A percentile compares a stretch with the other conserved stretches of the same genome.
phyloP scores from a whole-genome alignment of 2,329 filamentous ascomycete genomes.

The Colletotrichum nymphaeae region DNA sequence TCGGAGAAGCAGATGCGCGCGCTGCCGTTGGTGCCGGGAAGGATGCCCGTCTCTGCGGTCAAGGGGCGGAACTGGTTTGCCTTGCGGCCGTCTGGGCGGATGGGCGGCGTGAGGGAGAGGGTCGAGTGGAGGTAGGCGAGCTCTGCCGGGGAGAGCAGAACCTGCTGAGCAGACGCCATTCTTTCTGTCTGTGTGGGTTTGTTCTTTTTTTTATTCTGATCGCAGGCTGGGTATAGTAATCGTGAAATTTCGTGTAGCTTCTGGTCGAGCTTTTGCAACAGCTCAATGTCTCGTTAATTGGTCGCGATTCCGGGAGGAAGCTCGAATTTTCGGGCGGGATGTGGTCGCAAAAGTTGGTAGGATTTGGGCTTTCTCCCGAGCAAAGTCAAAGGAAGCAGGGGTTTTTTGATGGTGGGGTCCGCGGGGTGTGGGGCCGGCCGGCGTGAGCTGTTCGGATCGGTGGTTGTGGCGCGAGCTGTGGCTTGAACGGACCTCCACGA shows the following conservation, averaged over 20 bases:
- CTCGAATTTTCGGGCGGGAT: slow-evolving; percentile 1
- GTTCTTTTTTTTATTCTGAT: neutral
- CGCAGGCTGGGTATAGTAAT: neutral
- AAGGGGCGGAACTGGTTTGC: slow-evolving; percentile 91
- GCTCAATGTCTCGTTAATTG: neutral
- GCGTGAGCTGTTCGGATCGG: slow-evolving; percentile 31
- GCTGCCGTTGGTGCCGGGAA: slow-evolving; percentile 91
- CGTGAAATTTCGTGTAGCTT: neutral
- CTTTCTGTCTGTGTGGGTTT: neutral
- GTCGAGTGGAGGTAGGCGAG: slow-evolving; percentile 94
- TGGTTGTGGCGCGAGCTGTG: slow-evolving; percentile 7
- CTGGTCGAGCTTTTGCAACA: neutral
- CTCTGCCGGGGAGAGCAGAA: slow-evolving; percentile 92
- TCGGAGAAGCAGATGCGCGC: slow-evolving; percentile 95
- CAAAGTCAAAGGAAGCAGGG: slow-evolving; percentile 22
- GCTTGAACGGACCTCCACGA: neutral
- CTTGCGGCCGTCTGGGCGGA: slow-evolving; percentile 87
- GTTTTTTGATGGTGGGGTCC: slow-evolving; percentile 33
- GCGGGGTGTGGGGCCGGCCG: slow-evolving; percentile 34
- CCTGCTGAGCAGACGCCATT: slow-evolving; percentile 61
- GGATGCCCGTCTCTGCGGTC: slow-evolving; percentile 88
- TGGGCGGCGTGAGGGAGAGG: slow-evolving; percentile 82
- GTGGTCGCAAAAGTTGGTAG: slow-evolving; percentile 31
- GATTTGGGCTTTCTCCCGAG: slow-evolving; percentile 16
- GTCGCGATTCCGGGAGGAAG: neutral